Evolutionary conservation across 2,329 filamentous ascomycete species (phyloP), one percentile per base, ranked within the genome.

Genomic region (Nemania abortiva): DNA sequence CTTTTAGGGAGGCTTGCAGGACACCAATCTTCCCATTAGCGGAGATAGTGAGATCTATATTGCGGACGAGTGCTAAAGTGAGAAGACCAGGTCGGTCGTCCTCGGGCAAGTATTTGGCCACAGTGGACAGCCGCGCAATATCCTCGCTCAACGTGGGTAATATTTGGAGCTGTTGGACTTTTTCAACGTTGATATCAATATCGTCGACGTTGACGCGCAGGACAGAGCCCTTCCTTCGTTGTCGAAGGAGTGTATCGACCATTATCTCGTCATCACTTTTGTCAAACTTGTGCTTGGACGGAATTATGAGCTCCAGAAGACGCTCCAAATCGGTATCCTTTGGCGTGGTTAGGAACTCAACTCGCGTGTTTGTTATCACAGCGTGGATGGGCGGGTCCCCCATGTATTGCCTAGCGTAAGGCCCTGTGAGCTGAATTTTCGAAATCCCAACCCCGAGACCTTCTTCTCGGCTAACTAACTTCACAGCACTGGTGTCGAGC

Each of bases 61-160:
- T 88, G 61, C 89, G 88, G 62, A 98, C 79, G 34, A 89, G 84
- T 0, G 87, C 85, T 45, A 99, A 84, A 0, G 91, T 94, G 45
- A 99, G 84, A 22, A 98, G 84, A 0, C 96, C 96, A 1, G 96
- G 96, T 1, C 95, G 89, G 75, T 99, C 95, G 79, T 99, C 96
- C 74, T 99, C 95, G 0, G 96, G 95, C 2, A 99, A 85, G 78
- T 98, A 98, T 78, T 98, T 98, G 6, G 95, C 89, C 29, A 99
- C 94, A 0, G 90, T 95, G 0, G 94, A 93, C 5, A 99, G 84
- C 73, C 92, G 93, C 6, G 91, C 87, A 57, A 98, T 79, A 75
- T 99, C 96, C 71, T 92, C 90, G 0, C 88, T 91, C 9, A 99
- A 86, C 11, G 87, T 86, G 7, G 91, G 88, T 15, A 99, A 84